Evolutionary conservation across 768 basidiomycete species (phyloP).

Genomic region (Pisolithus microcarpus): DNA sequence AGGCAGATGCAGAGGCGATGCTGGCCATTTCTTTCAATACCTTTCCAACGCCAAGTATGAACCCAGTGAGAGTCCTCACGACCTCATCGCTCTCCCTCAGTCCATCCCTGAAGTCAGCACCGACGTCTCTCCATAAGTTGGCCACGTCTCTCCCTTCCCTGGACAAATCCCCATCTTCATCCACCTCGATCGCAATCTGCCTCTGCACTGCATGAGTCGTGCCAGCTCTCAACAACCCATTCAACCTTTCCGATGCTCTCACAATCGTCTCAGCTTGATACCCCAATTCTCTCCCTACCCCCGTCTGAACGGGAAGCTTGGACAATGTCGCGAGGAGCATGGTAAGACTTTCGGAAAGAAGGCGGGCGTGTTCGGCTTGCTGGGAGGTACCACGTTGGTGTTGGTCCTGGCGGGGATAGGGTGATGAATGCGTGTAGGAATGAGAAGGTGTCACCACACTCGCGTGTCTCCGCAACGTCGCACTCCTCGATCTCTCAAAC

Average conservation of each 20-base stretch:
- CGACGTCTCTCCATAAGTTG: conserved; percentile 63
- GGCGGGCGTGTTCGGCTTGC: conserved; percentile 52
- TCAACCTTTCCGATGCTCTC: conserved; percentile 58
- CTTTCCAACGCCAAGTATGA: conserved; percentile 69
- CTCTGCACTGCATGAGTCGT: conserved; percentile 58
- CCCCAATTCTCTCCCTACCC: conserved; percentile 46
- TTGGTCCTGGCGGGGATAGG: no score
- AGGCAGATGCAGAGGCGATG: background rate
- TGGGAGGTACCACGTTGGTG: no score
- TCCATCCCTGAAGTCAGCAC: conserved; percentile 66
- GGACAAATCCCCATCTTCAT: conserved; percentile 27
- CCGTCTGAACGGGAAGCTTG: conserved; percentile 43
- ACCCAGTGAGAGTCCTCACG: conserved; percentile 66
- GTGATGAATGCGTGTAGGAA: no score
- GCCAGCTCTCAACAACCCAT: conserved; percentile 49
- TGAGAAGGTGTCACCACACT: conserved; percentile 11
- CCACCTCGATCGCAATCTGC: conserved; percentile 72
- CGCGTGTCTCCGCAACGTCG: conserved; percentile 8
- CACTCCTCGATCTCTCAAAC: conserved; percentile 8
- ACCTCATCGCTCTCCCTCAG: conserved; percentile 71
- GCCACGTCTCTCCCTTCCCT: conserved; percentile 31
- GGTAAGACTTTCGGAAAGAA: conserved; percentile 61
- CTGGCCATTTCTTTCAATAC: conserved; percentile 48
- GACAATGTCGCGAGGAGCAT: conserved; percentile 65
- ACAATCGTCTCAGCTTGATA: conserved; percentile 59